These are phyloP conservation scores for Rhynchospora pubera DNA, from an alignment of 176 grass and related monocot genomes.

Conservation along the genomic window DNA sequence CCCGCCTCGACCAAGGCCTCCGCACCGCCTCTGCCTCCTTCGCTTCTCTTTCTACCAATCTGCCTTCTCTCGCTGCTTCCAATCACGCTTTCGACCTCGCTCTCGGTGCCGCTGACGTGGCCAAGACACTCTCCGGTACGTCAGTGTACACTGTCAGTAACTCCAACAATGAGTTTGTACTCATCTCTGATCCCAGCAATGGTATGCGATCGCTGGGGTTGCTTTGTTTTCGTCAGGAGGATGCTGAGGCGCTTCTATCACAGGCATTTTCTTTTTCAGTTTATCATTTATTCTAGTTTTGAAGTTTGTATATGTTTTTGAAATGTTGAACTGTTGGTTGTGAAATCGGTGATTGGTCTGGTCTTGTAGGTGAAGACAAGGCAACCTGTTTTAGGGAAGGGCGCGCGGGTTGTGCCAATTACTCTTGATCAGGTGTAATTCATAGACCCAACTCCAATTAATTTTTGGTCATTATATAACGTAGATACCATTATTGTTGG, in stretches of 20 bases:
- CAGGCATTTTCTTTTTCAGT: constrained; percentile 32
- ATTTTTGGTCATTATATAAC: neutral
- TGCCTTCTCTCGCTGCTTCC: constrained; percentile 11
- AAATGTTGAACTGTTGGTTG: constrained; percentile 12
- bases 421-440: constrained; percentile 84
- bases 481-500: constrained; percentile 1
- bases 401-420: constrained; percentile 80
- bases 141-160: constrained; percentile 67
- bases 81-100: constrained; percentile 42
- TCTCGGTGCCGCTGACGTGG: constrained; percentile 59
- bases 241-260: constrained; percentile 66
- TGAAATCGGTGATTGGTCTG: constrained; percentile 1
- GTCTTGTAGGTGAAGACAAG: constrained; percentile 53
- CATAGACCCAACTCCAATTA: neutral
- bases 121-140: constrained; percentile 56
- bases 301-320: neutral
- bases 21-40: constrained; percentile 20
- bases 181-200: constrained; percentile 74
- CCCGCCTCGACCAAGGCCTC: constrained; percentile 34
- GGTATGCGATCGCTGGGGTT: constrained; percentile 70
- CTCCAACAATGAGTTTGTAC: constrained; percentile 89
- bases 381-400: constrained; percentile 69
- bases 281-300: neutral
- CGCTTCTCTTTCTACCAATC: neutral
- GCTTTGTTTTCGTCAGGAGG: constrained; percentile 76